Base-by-base conservation (phyloP, 2,329 filamentous ascomycete species). In the Acrodontium crateriforme region DNA sequence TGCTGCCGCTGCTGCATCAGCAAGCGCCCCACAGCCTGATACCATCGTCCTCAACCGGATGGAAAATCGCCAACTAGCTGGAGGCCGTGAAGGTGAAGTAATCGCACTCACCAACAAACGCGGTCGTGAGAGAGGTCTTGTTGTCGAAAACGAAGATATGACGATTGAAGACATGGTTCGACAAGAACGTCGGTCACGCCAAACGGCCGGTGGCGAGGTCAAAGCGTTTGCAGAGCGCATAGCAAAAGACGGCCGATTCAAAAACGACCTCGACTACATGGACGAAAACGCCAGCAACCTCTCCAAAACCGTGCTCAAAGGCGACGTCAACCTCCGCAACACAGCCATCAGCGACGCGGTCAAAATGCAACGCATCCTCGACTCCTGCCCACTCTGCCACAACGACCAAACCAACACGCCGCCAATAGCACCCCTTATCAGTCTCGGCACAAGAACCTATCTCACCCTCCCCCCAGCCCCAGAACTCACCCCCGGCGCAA, bases 101-200 rank as follows among this genome's bases (percentile, higher is more conserved):
- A 85, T 76, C 42, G 60, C 71, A 0, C 63, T 94, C 6, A 71
- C 77, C 15, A 92, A 73, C 33, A 89, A 79, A 47, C 73, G 85
- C 25, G 87, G 85, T 3, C 69, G 72, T 5, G 85, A 93, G 53
- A 74, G 85, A 29, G 89, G 87, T 1, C 67, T 74, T 6, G 79
- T 98, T 5, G 73, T 81, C 42, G 83, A 89, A 39, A 95, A 95
- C 48, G 80, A 91, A 29, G 84, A 95, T 44, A 95, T 98, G 84
- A 77, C 65, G 16, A 79, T 98, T 35, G 84, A 92, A 29, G 89
- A 98, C 53, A 98, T 98, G 89, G 74, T 98, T 11, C 74, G 83
- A 16, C 85, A 95, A 54, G 89, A 98, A 56, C 74, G 82, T 18
- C 77, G 87, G 30, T 94, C 10, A 9, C 76, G 74, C 33, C 76